These are phyloP conservation scores for Phytopythium delawarense DNA, from an alignment of 352 stramenopile species.

Conservation along the genomic window DNA sequence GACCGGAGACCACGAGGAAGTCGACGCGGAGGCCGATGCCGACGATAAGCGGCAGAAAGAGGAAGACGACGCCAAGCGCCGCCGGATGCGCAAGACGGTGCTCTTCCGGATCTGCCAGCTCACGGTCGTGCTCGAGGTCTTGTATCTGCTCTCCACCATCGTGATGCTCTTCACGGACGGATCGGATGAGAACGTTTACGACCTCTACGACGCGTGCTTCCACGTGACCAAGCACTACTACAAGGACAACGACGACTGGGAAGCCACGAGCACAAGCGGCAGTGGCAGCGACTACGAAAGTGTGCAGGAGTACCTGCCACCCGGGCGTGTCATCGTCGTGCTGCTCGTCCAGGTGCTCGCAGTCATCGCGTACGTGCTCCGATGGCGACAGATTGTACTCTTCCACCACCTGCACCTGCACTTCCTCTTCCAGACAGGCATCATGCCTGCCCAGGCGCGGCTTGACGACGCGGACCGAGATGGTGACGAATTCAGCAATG, in stretches of 20 bases:
- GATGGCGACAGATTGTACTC: conserved; percentile 76
- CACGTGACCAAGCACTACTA: conserved; percentile 2
- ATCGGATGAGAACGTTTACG: conserved; percentile 26
- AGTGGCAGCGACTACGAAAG: background rate
- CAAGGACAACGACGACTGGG: background rate
- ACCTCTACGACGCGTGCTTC: conserved; percentile 35
- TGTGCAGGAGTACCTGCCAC: conserved; percentile 8
- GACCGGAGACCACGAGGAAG: conserved; percentile 10
- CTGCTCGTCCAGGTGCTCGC: conserved; percentile 48
- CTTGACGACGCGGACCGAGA: conserved; percentile 59
- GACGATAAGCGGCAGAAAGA: conserved; percentile 20
- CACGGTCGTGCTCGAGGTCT: conserved; percentile 73
- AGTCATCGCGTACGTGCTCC: conserved; percentile 49
- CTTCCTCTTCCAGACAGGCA: conserved; percentile 68
- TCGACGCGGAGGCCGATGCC: conserved; percentile 22
- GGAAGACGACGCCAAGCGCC: conserved; percentile 41
- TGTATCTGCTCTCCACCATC: conserved; percentile 59
- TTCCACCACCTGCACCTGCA: conserved; percentile 80
- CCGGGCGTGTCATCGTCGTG: conserved; percentile 29
- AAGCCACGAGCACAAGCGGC: background rate
- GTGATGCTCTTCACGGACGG: conserved; percentile 40
- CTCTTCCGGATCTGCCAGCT: conserved; percentile 74
- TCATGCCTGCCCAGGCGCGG: conserved; percentile 44
- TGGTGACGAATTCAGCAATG: background rate
- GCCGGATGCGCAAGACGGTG: conserved; percentile 54